phyloP scores from a whole-genome alignment of 2,329 filamentous ascomycete genomes.

The Aspergillus sp. region DNA sequence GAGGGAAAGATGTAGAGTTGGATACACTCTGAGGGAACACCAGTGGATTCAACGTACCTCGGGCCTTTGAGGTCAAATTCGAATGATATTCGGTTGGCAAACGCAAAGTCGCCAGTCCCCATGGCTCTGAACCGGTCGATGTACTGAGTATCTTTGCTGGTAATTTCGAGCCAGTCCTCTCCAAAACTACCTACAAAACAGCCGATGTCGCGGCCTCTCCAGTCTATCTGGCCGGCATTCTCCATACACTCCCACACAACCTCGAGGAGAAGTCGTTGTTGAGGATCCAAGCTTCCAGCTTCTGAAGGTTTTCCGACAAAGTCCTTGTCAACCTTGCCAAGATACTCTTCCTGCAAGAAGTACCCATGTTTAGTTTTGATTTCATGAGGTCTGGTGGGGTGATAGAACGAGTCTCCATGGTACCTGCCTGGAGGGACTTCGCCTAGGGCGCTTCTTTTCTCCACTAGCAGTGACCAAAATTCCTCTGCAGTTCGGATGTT shows the following conservation, averaged over 20 bases:
- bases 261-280: slow-evolving; percentile 27
- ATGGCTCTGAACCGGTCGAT: slow-evolving; percentile 19
- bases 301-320: slow-evolving; percentile 31
- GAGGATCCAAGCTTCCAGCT: slow-evolving; percentile 31
- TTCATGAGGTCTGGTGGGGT: slow-evolving; percentile 12
- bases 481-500: slow-evolving; percentile 17
- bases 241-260: slow-evolving; percentile 38
- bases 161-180: slow-evolving; percentile 28
- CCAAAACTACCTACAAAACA: slow-evolving; percentile 29
- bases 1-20: background rate
- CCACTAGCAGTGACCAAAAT: slow-evolving; percentile 26
- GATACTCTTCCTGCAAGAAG: slow-evolving; percentile 34
- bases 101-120: slow-evolving; percentile 19
- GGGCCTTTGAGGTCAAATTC: slow-evolving; percentile 27
- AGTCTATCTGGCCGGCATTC: slow-evolving; percentile 30
- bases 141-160: slow-evolving; percentile 21
- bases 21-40: background rate
- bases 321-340: slow-evolving; percentile 27
- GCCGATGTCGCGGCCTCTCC: slow-evolving; percentile 34
- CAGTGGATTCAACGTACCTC: slow-evolving; percentile 7
- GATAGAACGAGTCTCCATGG: slow-evolving; percentile 28
- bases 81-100: slow-evolving; percentile 29
- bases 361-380: slow-evolving; percentile 24
- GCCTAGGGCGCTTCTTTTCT: slow-evolving; percentile 21
- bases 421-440: slow-evolving; percentile 28